Evolutionary conservation across 2,329 filamentous ascomycete genomes (phyloP).

Genomic region (Talaromyces atroroseus): DNA sequence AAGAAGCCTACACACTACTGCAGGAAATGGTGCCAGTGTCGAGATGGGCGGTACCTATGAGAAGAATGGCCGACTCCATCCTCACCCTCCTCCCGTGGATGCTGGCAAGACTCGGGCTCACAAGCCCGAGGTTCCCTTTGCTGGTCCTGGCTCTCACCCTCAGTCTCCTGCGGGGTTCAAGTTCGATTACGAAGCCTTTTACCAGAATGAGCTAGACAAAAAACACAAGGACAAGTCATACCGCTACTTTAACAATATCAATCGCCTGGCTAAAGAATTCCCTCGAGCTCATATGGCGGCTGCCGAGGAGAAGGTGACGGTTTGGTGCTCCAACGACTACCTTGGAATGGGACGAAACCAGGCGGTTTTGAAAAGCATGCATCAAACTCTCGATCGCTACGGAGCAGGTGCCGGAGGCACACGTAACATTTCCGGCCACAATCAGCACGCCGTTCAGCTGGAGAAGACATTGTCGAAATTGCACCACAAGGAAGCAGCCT

Average conservation of each 20-base stretch:
- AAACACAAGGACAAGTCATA: conserved; percentile 99
- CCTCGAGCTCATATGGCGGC: conserved; percentile 86
- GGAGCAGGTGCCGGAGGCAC: conserved; percentile 93
- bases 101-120: conserved; percentile 22
- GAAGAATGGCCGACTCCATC: conserved; percentile 43
- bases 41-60: conserved; percentile 49
- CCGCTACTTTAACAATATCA: conserved; percentile 99
- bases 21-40: conserved; percentile 70
- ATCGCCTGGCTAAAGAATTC: conserved; percentile 92
- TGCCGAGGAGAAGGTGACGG: conserved; percentile 79
- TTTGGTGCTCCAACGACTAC: conserved; percentile 99
- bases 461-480: conserved; percentile 79
- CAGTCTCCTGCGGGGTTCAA: conserved; percentile 49
- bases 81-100: conserved; percentile 20
- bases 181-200: conserved; percentile 91
- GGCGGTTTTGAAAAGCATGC: conserved; percentile 83
- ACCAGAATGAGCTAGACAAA: conserved; percentile 83
- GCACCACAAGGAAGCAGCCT: conserved; percentile 82
- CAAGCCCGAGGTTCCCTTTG: conserved; percentile 24
- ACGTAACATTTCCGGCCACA: conserved; percentile 96
- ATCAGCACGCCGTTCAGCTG: conserved; percentile 82
- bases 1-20: conserved; percentile 76
- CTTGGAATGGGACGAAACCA: conserved; percentile 94
- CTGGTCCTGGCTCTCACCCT: conserved; percentile 44
- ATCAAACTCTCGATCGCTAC: conserved; percentile 89